Percentiles rank a stretch among this genome's conserved stretches.
Evolutionary conservation across 2,329 filamentous ascomycete species (phyloP).

Genomic region (Verticillium dahliae): DNA sequence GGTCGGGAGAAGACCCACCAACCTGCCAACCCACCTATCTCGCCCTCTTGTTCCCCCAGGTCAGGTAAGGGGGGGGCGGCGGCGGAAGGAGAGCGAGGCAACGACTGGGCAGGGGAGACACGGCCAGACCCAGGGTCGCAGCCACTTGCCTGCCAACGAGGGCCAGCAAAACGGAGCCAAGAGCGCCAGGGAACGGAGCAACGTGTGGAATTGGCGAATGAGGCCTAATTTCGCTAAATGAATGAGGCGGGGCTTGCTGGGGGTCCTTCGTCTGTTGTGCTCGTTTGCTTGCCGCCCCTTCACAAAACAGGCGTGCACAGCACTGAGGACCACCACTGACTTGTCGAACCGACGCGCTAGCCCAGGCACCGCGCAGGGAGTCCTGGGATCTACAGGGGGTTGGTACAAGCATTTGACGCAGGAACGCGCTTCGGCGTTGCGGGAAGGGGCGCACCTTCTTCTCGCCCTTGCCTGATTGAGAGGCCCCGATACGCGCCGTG

Average conservation of each 20-base stretch:
- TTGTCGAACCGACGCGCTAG: conserved; percentile 1
- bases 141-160: not conserved
- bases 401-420: conserved; percentile 6
- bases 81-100: conserved; percentile 4
- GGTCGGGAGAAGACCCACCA: conserved; percentile 5
- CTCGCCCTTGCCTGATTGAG: not conserved
- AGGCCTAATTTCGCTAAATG: conserved; percentile 14
- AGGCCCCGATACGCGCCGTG: not conserved
- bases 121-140: conserved; percentile 1
- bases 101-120: conserved; percentile 14
- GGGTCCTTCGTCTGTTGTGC: not conserved
- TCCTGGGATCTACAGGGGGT: not conserved
- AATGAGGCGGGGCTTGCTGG: conserved; percentile 1
- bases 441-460: not conserved
- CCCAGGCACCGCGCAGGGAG: conserved; percentile 4
- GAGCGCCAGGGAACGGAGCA: conserved; percentile 4
- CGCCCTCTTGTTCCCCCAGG: not conserved
- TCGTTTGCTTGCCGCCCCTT: not conserved
- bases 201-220: conserved; percentile 11
- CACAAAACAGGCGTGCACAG: not conserved
- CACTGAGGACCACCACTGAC: not conserved
- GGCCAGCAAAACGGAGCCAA: conserved; percentile 9
- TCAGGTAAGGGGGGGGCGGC: conserved; percentile 6
- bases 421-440: conserved; percentile 10
- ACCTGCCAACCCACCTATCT: not conserved